phyloP scores from a whole-genome alignment of 805 yeast species.

The Yamadazyma kitorensis region DNA sequence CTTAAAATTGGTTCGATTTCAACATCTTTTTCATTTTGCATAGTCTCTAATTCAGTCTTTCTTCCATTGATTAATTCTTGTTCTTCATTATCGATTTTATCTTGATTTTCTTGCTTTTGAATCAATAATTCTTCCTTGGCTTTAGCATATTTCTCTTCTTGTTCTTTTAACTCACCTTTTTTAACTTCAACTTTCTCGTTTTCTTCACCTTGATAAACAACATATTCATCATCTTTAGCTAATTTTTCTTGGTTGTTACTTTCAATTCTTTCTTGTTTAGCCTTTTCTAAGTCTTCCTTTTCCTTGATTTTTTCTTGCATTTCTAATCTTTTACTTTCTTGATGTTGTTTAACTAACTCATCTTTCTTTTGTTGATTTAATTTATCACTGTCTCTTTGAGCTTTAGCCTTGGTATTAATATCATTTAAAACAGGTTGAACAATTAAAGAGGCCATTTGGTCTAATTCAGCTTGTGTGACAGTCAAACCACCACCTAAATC shows the following conservation, averaged over 20 bases:
- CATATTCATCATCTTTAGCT: constrained; percentile 27
- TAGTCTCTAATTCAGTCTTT: constrained; percentile 42
- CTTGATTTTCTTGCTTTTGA: constrained; percentile 47
- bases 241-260: constrained; percentile 31
- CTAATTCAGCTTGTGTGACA: constrained; percentile 72
- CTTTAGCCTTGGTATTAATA: constrained; percentile 63
- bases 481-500: constrained; percentile 86
- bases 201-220: constrained; percentile 27
- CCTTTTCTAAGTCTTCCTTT: constrained; percentile 33
- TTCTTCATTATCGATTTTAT: constrained; percentile 42
- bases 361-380: constrained; percentile 30
- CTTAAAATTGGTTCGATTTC: constrained; percentile 54
- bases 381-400: constrained; percentile 55
- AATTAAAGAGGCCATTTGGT: constrained; percentile 71
- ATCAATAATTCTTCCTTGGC: constrained; percentile 41
- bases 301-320: constrained; percentile 28
- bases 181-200: constrained; percentile 28
- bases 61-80: constrained; percentile 43
- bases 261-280: constrained; percentile 30
- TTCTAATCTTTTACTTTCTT: constrained; percentile 28
- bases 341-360: constrained; percentile 32
- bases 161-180: constrained; percentile 26
- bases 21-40: constrained; percentile 53
- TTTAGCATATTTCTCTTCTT: constrained; percentile 37
- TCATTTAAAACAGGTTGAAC: constrained; percentile 83